Evolutionary conservation across 2,329 filamentous ascomycete species (phyloP).

Genomic region (Teratosphaeria epicoccoides): DNA sequence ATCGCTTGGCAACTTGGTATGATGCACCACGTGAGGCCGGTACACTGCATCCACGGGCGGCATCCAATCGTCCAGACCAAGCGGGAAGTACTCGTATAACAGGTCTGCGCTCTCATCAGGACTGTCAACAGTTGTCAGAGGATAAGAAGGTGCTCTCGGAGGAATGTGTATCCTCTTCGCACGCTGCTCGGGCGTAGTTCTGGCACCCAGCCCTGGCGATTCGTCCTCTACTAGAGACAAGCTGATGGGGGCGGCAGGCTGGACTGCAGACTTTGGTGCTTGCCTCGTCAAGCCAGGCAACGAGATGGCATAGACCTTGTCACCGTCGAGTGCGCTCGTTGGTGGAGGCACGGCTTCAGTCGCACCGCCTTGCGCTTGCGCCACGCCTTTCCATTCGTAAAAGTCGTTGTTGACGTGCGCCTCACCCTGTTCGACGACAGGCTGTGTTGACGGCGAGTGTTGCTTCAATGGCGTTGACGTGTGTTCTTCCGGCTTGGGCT

Average conservation of each 20-base stretch:
- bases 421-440: conserved; percentile 30
- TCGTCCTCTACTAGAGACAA: conserved; percentile 48
- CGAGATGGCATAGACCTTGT: conserved; percentile 27
- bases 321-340: conserved; percentile 9
- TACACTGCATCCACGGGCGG: conserved; percentile 84
- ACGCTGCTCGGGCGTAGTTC: conserved; percentile 14
- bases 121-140: conserved; percentile 45
- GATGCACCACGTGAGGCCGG: conserved; percentile 84
- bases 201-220: conserved; percentile 25
- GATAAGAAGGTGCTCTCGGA: conserved; percentile 35
- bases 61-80: conserved; percentile 88
- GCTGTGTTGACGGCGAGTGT: conserved; percentile 30
- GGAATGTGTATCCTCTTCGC: conserved; percentile 22
- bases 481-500: conserved; percentile 15
- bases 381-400: conserved; percentile 32
- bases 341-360: conserved; percentile 33
- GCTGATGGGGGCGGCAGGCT: conserved; percentile 39
- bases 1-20: conserved; percentile 49
- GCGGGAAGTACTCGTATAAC: conserved; percentile 88
- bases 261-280: conserved; percentile 30
- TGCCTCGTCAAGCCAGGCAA: conserved; percentile 42
- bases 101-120: conserved; percentile 69
- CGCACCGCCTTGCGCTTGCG: conserved; percentile 23
- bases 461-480: conserved; percentile 23
- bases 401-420: conserved; percentile 32